Evolutionary conservation across 2,329 filamentous ascomycete genomes (phyloP).

Genomic region (Capronia americana): DNA sequence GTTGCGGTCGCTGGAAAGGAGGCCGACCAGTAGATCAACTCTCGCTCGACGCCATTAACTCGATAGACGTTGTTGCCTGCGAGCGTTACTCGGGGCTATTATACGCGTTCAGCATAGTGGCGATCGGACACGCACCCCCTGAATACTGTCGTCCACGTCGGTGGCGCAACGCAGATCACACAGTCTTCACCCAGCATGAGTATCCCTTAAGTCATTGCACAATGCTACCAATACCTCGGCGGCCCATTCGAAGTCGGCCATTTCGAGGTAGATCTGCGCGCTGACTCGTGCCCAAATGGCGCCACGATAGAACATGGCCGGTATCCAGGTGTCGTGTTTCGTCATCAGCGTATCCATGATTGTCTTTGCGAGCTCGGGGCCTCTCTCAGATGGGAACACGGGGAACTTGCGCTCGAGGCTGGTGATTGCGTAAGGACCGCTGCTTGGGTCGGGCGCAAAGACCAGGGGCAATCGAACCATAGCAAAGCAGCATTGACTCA

Average conservation of each 20-base stretch:
- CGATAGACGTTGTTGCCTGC: too few species aligned
- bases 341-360: neutral
- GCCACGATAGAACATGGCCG: conserved; percentile 63
- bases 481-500: conserved; percentile 59
- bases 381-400: neutral
- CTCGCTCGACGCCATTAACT: too few species aligned
- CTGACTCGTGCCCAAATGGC: conserved; percentile 74
- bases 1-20: too few species aligned
- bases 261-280: conserved; percentile 79
- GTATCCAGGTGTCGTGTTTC: neutral
- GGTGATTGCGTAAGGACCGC: neutral
- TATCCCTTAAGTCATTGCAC: neutral
- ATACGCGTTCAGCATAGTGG: neutral
- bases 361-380: neutral
- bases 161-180: neutral
- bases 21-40: too few species aligned
- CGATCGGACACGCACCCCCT: neutral
- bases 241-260: conserved; percentile 67
- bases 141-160: neutral
- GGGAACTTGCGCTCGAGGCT: neutral
- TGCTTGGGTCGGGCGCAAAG: neutral
- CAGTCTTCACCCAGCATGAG: neutral
- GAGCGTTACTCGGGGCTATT: too few species aligned
- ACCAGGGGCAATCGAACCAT: conserved; percentile 66
- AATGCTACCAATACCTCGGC: neutral